Percentiles rank a stretch among this genome's conserved stretches.
phyloP scores from a whole-genome alignment of 176 grass and related monocot genomes.

The Typha latifolia region DNA sequence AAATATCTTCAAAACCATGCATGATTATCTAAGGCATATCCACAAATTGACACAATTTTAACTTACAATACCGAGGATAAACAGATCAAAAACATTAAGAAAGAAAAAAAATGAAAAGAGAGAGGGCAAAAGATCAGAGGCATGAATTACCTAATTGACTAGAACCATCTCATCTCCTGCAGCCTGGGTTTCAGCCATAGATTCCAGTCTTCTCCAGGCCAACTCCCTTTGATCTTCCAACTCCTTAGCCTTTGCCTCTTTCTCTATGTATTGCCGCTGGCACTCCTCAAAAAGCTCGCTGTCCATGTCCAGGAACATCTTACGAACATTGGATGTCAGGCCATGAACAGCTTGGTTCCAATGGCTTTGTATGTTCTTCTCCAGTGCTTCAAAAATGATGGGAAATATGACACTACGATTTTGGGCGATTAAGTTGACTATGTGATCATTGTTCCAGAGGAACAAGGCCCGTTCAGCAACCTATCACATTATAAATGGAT shows the following conservation, averaged over 20 bases:
- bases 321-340: slow-evolving; percentile 80
- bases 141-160: slow-evolving; percentile 80
- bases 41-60: slow-evolving; percentile 25
- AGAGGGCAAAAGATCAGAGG: slow-evolving; percentile 7
- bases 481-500: slow-evolving; percentile 14
- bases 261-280: slow-evolving; percentile 67
- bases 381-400: slow-evolving; percentile 93
- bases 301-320: slow-evolving; percentile 98
- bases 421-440: slow-evolving; percentile 88
- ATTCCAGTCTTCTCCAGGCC: slow-evolving; percentile 73
- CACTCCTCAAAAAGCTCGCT: slow-evolving; percentile 88
- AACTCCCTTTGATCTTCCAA: slow-evolving; percentile 54
- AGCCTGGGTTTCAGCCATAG: slow-evolving; percentile 46
- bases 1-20: slow-evolving; percentile 17
- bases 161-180: slow-evolving; percentile 64
- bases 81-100: slow-evolving; percentile 33
- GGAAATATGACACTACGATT: slow-evolving; percentile 80
- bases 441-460: slow-evolving; percentile 95
- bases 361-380: slow-evolving; percentile 82
- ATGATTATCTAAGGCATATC: slow-evolving; percentile 13
- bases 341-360: slow-evolving; percentile 96
- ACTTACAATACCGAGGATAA: slow-evolving; percentile 27
- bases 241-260: slow-evolving; percentile 62
- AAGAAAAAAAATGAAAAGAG: slow-evolving; percentile 34
- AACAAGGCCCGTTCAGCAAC: slow-evolving; percentile 86